Conservation (phyloP, 2,329 filamentous ascomycete species). For the Penicillium sp. region DNA sequence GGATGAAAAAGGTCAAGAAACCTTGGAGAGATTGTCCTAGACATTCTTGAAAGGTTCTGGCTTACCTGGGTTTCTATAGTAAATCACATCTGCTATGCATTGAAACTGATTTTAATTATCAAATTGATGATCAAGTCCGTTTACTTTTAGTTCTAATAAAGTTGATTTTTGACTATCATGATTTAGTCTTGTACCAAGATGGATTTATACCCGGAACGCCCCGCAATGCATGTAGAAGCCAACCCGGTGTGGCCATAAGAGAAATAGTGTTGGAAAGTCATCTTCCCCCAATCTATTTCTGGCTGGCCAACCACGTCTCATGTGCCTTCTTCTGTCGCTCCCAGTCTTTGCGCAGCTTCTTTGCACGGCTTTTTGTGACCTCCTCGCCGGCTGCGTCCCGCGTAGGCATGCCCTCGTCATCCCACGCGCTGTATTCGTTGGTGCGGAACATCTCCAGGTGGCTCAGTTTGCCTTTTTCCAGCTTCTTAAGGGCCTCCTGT, state of each 20-base stretch:
- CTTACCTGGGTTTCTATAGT: background rate
- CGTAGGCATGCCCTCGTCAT: constrained; percentile 72
- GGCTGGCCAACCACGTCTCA: constrained; percentile 22
- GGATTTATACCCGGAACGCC: too few species aligned
- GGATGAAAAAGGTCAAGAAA: constrained; percentile 14
- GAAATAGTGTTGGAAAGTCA: background rate
- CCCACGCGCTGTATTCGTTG: constrained; percentile 68
- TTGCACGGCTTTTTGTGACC: constrained; percentile 69
- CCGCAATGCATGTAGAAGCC: constrained; percentile 14
- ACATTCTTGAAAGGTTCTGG: background rate
- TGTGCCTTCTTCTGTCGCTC: constrained; percentile 73
- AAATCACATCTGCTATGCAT: too few species aligned
- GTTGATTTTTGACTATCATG: too few species aligned
- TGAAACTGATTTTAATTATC: too few species aligned
- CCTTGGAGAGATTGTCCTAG: constrained; percentile 1
- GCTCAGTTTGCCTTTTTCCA: constrained; percentile 53
- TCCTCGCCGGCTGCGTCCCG: constrained; percentile 72
- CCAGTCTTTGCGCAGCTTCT: constrained; percentile 86
- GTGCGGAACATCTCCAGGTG: constrained; percentile 55
- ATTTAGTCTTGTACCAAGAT: too few species aligned
- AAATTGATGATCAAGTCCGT: too few species aligned
- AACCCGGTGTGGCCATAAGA: constrained; percentile 1
- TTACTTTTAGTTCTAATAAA: too few species aligned
- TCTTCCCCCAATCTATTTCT: constrained; percentile 14
- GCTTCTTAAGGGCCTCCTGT: constrained; percentile 48